These are phyloP conservation scores for Neurospora sp. DNA, from an alignment of 495 filamentous ascomycete genomes.

Conservation along the genomic window DNA sequence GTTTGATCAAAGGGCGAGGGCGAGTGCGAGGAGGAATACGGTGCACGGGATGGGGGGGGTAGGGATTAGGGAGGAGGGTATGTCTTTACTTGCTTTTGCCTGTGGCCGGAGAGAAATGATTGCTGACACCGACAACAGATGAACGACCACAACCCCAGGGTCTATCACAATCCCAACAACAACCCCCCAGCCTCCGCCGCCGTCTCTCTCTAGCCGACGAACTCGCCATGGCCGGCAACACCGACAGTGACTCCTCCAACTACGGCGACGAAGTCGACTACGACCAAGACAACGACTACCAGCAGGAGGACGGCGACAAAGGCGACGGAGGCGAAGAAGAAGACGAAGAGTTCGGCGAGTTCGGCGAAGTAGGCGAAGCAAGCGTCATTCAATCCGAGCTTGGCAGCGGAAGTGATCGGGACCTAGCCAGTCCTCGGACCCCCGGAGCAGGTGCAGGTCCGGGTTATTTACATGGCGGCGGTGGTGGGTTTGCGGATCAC, in stretches of 20 bases:
- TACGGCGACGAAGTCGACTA: conserved; percentile 6
- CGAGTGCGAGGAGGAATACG: conserved; percentile 4
- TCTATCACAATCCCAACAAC: not conserved
- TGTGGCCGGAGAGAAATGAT: too few relatives aligned
- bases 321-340: conserved; percentile 4
- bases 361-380: not conserved
- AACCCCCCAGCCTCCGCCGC: not conserved
- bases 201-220: conserved; percentile 13
- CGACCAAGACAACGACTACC: not conserved
- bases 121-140: too few relatives aligned
- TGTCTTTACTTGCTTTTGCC: too few relatives aligned
- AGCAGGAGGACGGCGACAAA: not conserved
- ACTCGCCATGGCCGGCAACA: conserved; percentile 9
- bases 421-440: not conserved
- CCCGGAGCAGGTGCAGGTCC: not conserved
- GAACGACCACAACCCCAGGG: not conserved
- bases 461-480: not conserved
- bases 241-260: conserved; percentile 4
- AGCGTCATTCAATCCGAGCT: not conserved
- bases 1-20: not conserved
- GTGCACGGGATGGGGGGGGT: conserved; percentile 1
- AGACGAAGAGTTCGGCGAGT: not conserved
- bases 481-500: not conserved
- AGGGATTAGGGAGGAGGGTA: conserved; percentile 8
- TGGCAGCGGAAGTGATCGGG: not conserved